Base-by-base conservation (phyloP, 2,329 filamentous ascomycete genomes). In the Pyrenochaeta sp. region DNA sequence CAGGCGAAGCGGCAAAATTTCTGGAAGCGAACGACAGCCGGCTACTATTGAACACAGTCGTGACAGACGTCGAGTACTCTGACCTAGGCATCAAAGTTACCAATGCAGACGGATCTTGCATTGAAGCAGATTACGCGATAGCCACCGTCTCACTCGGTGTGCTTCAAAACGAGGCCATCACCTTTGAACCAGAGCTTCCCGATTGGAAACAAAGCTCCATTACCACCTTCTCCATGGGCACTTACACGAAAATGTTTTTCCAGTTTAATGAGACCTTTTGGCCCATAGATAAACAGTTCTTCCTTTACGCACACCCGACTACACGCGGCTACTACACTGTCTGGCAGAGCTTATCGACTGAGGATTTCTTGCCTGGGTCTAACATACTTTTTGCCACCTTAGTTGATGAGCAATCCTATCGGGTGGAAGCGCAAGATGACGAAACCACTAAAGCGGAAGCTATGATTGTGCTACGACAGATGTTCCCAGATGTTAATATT, bases 181-280 rank as follows among this genome's bases (percentile, higher is more conserved):
- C 75, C 0, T 91, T 91, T 69, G 69, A 79, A 10, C 89, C 89
- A 0, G 64, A 77, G 5, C 78, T 91, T 0, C 89, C 89, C 0
- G 73, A 73, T 2, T 91, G 88, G 89, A 91, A 91, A 73, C 79
- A 83, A 13, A 27, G 22, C 22, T 82, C 81, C 2, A 89, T 91
- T 50, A 82, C 85, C 2, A 86, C 84, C 37, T 90, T 90, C 71
- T 79, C 82, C 59, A 90, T 91, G 85, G 89, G 86, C 6, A 90
- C 88, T 0, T 91, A 91, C 76, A 91, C 88, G 50, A 91, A 91
- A 71, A 85, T 91, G 59, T 91, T 91, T 76, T 78, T 89, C 58
- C 88, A 90, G 61, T 91, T 91, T 75, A 78, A 87, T 58, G 79
- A 87, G 53, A 84, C 86, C 0, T 91, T 91, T 74, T 91, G 89